A percentile compares a stretch with the other conserved stretches of the same genome.
These are phyloP conservation scores for Colletotrichum tamarilloi DNA, from an alignment of 2,329 filamentous ascomycete species.

Conservation along the genomic window DNA sequence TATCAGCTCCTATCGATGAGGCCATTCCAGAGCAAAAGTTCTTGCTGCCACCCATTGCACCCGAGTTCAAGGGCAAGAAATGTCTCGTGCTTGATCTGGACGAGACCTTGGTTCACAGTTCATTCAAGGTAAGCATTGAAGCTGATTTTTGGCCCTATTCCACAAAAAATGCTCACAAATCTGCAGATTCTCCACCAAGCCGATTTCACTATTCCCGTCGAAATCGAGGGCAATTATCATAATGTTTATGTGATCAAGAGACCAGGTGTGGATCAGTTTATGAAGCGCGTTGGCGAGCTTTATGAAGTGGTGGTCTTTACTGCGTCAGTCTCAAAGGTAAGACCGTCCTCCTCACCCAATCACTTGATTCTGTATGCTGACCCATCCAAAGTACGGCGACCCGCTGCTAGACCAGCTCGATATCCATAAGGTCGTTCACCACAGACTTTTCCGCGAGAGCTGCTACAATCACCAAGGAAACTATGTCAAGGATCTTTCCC, in stretches of 20 bases:
- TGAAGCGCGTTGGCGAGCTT: slow-evolving; percentile 97
- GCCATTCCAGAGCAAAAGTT: slow-evolving; percentile 65
- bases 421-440: slow-evolving; percentile 96
- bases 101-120: slow-evolving; percentile 97
- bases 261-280: slow-evolving; percentile 98
- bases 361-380: slow-evolving; percentile 37
- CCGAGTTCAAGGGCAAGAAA: slow-evolving; percentile 87
- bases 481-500: slow-evolving; percentile 98
- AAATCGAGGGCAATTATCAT: slow-evolving; percentile 98
- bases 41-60: slow-evolving; percentile 83
- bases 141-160: slow-evolving; percentile 8
- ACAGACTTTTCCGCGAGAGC: slow-evolving; percentile 95
- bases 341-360: slow-evolving; percentile 22
- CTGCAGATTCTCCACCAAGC: slow-evolving; percentile 92
- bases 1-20: slow-evolving; percentile 41
- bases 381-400: slow-evolving; percentile 81
- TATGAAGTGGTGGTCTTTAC: slow-evolving; percentile 99
- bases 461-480: slow-evolving; percentile 99
- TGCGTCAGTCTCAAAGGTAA: slow-evolving; percentile 95
- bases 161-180: slow-evolving; percentile 24
- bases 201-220: slow-evolving; percentile 98
- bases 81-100: slow-evolving; percentile 96
- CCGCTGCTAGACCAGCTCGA: slow-evolving; percentile 95
- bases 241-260: slow-evolving; percentile 99
- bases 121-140: slow-evolving; percentile 83